Evolutionary conservation across 1,284 basidiomycete genomes (phyloP).

Genomic region (Cystobasidium sp.): DNA sequence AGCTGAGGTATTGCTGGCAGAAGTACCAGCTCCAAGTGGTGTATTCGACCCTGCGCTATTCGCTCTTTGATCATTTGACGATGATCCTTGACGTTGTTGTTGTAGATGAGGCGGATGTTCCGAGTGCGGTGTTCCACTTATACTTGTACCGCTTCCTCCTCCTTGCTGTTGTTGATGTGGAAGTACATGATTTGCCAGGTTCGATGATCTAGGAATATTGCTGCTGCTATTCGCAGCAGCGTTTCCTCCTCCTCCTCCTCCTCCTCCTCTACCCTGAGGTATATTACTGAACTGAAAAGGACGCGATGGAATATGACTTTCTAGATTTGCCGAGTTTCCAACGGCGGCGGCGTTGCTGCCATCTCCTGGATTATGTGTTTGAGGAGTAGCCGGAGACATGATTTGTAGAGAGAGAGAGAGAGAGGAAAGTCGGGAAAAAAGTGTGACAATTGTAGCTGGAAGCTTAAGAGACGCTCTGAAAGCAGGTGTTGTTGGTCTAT

Average conservation of each 20-base stretch:
- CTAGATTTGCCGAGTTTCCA: not conserved
- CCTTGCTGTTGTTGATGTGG: not conserved
- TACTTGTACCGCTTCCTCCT: not conserved
- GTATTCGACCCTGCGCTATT: not conserved
- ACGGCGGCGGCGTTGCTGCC: no score
- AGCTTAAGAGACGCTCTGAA: no score
- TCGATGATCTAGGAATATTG: not conserved
- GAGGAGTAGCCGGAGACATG: no score
- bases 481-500: no score
- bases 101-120: no score
- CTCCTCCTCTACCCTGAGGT: constrained; percentile 6
- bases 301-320: constrained; percentile 3
- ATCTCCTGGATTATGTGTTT: not conserved
- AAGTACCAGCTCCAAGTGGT: not conserved
- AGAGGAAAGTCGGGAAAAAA: no score
- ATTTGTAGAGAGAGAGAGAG: no score
- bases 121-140: no score
- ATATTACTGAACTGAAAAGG: constrained; percentile 9
- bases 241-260: not conserved
- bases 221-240: not conserved
- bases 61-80: not conserved
- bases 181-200: not conserved
- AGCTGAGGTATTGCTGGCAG: not conserved
- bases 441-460: no score
- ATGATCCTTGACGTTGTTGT: no score